These are phyloP conservation scores for Plenodomus lindquistii DNA, from an alignment of 2,329 filamentous ascomycete genomes.

Conservation along the genomic window DNA sequence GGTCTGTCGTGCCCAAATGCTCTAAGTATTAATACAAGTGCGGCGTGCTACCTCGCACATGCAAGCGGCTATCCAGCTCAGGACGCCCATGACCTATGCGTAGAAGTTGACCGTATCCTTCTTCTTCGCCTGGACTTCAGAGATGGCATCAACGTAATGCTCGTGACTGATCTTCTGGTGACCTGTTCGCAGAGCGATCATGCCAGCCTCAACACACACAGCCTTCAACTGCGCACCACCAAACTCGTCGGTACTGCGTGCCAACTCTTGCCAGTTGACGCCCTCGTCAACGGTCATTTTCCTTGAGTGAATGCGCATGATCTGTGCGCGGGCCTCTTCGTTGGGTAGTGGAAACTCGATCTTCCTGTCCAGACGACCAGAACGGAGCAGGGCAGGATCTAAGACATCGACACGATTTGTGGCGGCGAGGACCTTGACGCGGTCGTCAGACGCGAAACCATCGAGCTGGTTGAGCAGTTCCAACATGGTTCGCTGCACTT, in stretches of 20 bases:
- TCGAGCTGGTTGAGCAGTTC: conserved; percentile 98
- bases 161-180: conserved; percentile 98
- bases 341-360: conserved; percentile 98
- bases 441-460: conserved; percentile 94
- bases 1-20: conserved; percentile 15
- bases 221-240: conserved; percentile 97
- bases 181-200: conserved; percentile 94
- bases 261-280: conserved; percentile 95
- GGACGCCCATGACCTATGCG: conserved; percentile 31
- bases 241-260: conserved; percentile 96
- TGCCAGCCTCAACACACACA: conserved; percentile 97
- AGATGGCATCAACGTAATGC: conserved; percentile 97
- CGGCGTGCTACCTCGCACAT: conserved; percentile 21
- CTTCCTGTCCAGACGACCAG: conserved; percentile 91
- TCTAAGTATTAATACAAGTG: conserved; percentile 43
- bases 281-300: conserved; percentile 96
- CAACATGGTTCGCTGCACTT: conserved; percentile 98
- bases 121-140: conserved; percentile 86
- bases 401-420: conserved; percentile 95
- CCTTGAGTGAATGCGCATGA: conserved; percentile 93
- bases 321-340: conserved; percentile 95
- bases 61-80: conserved; percentile 23
- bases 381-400: conserved; percentile 87
- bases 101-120: conserved; percentile 68
- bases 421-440: conserved; percentile 93